Base-by-base conservation (phyloP, 768 basidiomycete species). In the Porpolomopsis calyptriformis region DNA sequence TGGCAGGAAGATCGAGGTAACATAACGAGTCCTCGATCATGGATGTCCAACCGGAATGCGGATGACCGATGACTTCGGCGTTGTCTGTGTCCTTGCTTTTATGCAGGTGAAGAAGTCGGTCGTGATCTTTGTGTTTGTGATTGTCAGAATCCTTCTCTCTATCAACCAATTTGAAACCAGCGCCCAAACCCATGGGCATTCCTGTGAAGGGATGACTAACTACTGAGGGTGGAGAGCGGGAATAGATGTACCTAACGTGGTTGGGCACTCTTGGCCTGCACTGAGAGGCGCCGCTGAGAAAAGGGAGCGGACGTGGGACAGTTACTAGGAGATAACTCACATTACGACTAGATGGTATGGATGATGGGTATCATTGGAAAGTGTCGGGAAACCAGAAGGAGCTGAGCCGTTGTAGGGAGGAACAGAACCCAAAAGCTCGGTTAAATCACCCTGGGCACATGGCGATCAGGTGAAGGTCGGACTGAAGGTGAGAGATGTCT, bases 331-430 rank as follows among this genome's bases (percentile, higher is more conserved):
- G 12, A 39, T 20, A 5, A 64, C 82, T 61, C 59, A 86, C 85
- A 88, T 71, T 9, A 87, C 76, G n/a, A 89, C 65, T 16, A 88
- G 61, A 60, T 89, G 85, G 59, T 84, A 87, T 11, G 83, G 81
- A 60, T 88, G 85, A 11, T 60, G 58, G 10, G 66, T 60, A 36
- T 79, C 79, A 1, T 64, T 47, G 5, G 74, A 57, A 18, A 87
- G 62, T 26, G 57, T 58, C 5, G 80, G 77, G 14, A 83, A 60
- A 1, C 55, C 43, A 45, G 61, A 56, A 33, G 52, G 52, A 27
- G 55, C 45, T 16, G 62, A 50, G 8, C 51, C 52, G 31, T 53
- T 66, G 56, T 72, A 72, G 1, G 67, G 55, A 7, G 73, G 70
- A 14, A 86, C 76, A 35, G 67, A 66, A 22, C 84, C 85, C 24